Percentiles rank a stretch among this genome's conserved stretches.
These are phyloP conservation scores for Colletotrichum kahawae DNA, from an alignment of 2,329 filamentous ascomycete species.

Conservation along the genomic window DNA sequence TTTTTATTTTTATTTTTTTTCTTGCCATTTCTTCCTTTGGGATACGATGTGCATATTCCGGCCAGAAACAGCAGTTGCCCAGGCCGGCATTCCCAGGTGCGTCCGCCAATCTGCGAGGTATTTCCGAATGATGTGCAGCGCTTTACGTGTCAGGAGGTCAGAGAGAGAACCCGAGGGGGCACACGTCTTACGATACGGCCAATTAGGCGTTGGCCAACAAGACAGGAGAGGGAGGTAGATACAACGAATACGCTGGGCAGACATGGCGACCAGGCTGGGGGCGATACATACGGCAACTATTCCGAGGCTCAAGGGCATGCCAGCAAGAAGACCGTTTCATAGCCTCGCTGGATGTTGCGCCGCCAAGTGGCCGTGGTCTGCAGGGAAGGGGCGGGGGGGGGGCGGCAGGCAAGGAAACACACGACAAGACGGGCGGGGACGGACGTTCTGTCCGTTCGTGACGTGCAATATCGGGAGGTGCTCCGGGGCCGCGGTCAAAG, in stretches of 20 bases:
- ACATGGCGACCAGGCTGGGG: not conserved
- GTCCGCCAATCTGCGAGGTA: not conserved
- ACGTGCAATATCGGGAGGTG: not conserved
- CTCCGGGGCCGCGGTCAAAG: not conserved
- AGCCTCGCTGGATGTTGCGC: not conserved
- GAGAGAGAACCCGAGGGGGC: not conserved
- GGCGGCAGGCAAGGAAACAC: not conserved
- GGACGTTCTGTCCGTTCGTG: not conserved
- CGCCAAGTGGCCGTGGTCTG: not conserved
- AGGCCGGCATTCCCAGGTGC: not conserved
- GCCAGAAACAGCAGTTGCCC: not conserved
- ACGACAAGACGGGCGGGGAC: not conserved
- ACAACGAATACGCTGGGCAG: not conserved
- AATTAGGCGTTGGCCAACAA: not conserved
- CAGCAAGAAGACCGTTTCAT: slow-evolving; percentile 1
- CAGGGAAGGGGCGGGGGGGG: not conserved
- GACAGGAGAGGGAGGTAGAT: not conserved
- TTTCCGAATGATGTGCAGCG: not conserved
- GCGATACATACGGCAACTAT: not conserved
- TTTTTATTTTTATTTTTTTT: not conserved
- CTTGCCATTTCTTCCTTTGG: not conserved
- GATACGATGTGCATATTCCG: not conserved
- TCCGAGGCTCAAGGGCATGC: not conserved
- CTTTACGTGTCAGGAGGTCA: not conserved
- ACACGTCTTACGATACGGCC: not conserved